Percentiles rank a stretch among this genome's conserved stretches.
Conservation (phyloP, 2,329 filamentous ascomycete genomes). For the Coniella vitis region DNA sequence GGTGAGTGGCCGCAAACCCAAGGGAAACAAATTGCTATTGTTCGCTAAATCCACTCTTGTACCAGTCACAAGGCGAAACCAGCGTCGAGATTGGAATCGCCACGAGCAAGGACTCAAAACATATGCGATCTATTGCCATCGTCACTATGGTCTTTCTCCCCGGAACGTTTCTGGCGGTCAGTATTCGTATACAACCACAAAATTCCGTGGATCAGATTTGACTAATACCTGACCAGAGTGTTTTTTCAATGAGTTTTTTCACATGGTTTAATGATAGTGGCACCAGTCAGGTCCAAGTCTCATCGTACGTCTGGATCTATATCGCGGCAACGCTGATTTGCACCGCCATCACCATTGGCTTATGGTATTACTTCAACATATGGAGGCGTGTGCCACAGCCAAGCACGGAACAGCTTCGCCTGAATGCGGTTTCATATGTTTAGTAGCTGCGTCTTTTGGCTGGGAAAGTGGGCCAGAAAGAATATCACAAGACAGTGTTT, state of each 20-base stretch:
- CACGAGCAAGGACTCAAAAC: conserved; percentile 22
- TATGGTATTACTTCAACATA: conserved; percentile 8
- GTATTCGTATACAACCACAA: not conserved
- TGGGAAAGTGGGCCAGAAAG: too few relatives aligned
- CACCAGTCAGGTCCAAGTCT: conserved; percentile 10
- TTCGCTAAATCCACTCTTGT: too few relatives aligned
- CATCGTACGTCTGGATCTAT: conserved; percentile 21
- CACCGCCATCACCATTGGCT: conserved; percentile 2
- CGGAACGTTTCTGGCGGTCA: conserved; percentile 25
- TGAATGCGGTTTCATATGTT: too few relatives aligned
- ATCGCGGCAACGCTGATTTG: conserved; percentile 1
- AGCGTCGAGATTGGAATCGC: conserved; percentile 25
- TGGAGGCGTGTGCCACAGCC: not conserved
- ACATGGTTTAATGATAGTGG: conserved; percentile 17
- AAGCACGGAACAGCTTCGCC: not conserved
- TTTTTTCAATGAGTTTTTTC: conserved; percentile 23
- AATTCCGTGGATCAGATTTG: too few relatives aligned
- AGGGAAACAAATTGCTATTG: too few relatives aligned
- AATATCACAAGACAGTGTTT: too few relatives aligned
- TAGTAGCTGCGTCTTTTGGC: too few relatives aligned
- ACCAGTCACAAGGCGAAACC: conserved; percentile 23
- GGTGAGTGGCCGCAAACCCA: conserved; percentile 20
- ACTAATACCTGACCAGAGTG: conserved; percentile 11
- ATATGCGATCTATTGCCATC: conserved; percentile 25
- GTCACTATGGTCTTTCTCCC: conserved; percentile 28